Evolutionary conservation across 768 basidiomycete species (phyloP).

Genomic region (Xanthoconium purpureum): DNA sequence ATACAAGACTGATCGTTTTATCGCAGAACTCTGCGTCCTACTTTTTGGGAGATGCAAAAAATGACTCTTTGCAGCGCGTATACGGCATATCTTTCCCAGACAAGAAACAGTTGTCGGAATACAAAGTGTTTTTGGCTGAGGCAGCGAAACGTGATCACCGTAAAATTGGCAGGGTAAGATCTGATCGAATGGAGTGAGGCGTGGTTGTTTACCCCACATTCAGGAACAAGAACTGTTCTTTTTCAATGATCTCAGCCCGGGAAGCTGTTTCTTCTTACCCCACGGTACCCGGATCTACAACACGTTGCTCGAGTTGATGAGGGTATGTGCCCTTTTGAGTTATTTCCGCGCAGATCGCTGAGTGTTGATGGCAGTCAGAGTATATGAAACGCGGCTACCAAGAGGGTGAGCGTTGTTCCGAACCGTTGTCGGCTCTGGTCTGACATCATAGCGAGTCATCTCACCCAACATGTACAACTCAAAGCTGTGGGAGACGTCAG

Average conservation of each 20-base stretch:
- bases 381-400: conserved; percentile 96
- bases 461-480: conserved; percentile 97
- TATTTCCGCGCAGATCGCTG: conserved; percentile 1
- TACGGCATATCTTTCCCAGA: conserved; percentile 99
- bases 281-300: conserved; percentile 98
- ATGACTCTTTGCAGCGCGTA: conserved; percentile 92
- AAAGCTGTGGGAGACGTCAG: conserved; percentile 97
- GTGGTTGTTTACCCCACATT: conserved; percentile 2
- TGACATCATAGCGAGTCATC: conserved; percentile 59
- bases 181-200: not conserved
- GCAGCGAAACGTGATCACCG: conserved; percentile 98
- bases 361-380: conserved; percentile 54
- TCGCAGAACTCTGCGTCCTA: conserved; percentile 92
- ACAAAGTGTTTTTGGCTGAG: conserved; percentile 94
- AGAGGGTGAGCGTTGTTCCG: conserved; percentile 54
- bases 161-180: conserved; percentile 79
- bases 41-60: conserved; percentile 90
- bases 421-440: not conserved
- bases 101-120: conserved; percentile 89
- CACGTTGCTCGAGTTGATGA: conserved; percentile 83
- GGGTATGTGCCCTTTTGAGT: conserved; percentile 48
- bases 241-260: conserved; percentile 96
- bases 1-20: not conserved
- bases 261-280: conserved; percentile 94
- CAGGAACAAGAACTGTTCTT: conserved; percentile 97